Evolutionary conservation across 352 stramenopile genomes (phyloP).

Genomic region (Globisporangium barbulae): DNA sequence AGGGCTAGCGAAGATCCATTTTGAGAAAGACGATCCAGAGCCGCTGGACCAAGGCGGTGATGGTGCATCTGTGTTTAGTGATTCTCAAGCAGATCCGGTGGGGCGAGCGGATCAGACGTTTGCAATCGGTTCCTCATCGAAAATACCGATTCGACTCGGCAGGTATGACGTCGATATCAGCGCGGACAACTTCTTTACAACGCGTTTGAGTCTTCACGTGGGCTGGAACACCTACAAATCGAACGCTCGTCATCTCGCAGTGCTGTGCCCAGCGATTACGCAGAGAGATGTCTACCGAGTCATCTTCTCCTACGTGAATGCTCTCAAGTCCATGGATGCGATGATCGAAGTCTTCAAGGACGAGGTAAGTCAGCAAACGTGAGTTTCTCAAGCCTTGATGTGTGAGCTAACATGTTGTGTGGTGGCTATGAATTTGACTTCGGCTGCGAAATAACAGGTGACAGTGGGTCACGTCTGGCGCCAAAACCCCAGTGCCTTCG

Average conservation of each 20-base stretch:
- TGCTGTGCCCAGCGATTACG: constrained; percentile 35
- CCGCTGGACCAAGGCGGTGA: neutral
- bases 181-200: constrained; percentile 22
- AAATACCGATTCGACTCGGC: constrained; percentile 44
- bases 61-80: neutral
- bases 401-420: neutral
- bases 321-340: constrained; percentile 29
- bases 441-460: constrained; percentile 6
- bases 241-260: constrained; percentile 27
- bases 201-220: constrained; percentile 26
- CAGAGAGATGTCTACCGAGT: constrained; percentile 27
- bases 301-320: constrained; percentile 49
- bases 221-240: constrained; percentile 30
- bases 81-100: neutral
- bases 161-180: constrained; percentile 33
- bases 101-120: neutral
- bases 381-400: neutral
- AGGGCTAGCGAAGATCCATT: constrained; percentile 1
- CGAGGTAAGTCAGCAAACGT: constrained; percentile 18
- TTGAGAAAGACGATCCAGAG: constrained; percentile 9
- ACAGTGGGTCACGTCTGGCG: constrained; percentile 18
- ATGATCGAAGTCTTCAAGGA: constrained; percentile 44
- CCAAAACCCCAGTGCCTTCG: constrained; percentile 9
- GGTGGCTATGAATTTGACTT: neutral
- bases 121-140: constrained; percentile 22